Conservation (phyloP, 1,284 basidiomycete genomes). For the Inonotus hispidus region DNA sequence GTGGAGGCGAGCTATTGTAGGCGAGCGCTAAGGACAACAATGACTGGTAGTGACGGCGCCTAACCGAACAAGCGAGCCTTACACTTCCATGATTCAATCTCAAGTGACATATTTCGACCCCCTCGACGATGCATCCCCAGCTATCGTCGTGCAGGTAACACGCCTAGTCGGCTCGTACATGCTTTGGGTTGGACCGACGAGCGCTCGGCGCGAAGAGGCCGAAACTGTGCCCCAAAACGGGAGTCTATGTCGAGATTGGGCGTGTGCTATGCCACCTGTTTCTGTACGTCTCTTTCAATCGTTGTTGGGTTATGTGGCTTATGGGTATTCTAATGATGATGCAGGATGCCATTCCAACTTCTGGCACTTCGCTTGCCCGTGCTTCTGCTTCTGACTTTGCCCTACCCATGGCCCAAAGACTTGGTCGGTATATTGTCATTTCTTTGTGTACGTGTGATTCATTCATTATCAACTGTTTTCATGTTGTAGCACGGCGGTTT, state of each 20-base stretch:
- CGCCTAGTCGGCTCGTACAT: conserved; percentile 69
- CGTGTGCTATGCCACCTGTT: conserved; percentile 71
- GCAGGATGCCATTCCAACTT: conserved; percentile 37
- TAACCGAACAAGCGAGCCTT: background rate
- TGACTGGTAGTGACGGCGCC: too few relatives aligned
- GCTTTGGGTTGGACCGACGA: conserved; percentile 74
- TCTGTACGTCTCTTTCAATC: conserved; percentile 31
- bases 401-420: conserved; percentile 68
- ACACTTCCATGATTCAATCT: conserved; percentile 28
- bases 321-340: conserved; percentile 18
- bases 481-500: conserved; percentile 48
- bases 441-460: background rate
- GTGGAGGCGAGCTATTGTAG: background rate
- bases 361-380: conserved; percentile 65
- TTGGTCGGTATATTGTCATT: conserved; percentile 66
- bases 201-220: conserved; percentile 42
- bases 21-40: background rate
- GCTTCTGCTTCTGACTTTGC: conserved; percentile 60
- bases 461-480: background rate
- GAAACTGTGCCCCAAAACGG: conserved; percentile 46
- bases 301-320: conserved; percentile 10
- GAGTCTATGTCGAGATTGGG: conserved; percentile 71
- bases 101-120: conserved; percentile 42
- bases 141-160: conserved; percentile 66
- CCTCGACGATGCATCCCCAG: conserved; percentile 44